Conservation (phyloP, 2,329 filamentous ascomycete genomes). For the Allantophomopsis lycopodina region DNA sequence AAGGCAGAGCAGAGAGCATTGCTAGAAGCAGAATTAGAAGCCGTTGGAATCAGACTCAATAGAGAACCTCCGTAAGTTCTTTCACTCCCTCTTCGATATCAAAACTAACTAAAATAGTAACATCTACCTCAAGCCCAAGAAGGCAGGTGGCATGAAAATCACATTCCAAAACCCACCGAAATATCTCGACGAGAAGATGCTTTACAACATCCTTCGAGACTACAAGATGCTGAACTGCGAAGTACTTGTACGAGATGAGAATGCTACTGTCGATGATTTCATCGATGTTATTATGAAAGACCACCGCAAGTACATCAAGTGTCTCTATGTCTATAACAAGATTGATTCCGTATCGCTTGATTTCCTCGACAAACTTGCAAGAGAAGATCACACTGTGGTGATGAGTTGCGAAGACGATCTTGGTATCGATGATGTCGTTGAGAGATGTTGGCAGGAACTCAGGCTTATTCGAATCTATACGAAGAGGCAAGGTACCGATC, state of each 20-base stretch:
- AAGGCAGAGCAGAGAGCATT: constrained; percentile 82
- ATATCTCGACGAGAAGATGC: constrained; percentile 89
- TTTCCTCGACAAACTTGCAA: constrained; percentile 81
- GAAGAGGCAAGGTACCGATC: constrained; percentile 86
- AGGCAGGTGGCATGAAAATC: constrained; percentile 97
- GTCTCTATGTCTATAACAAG: constrained; percentile 99
- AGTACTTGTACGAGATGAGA: constrained; percentile 86
- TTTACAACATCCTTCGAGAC: constrained; percentile 93
- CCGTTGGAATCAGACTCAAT: constrained; percentile 89
- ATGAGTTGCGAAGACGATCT: constrained; percentile 97
- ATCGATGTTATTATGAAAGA: constrained; percentile 99
- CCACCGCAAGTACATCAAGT: constrained; percentile 89
- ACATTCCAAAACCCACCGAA: constrained; percentile 87
- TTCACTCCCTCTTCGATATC: too few relatives aligned
- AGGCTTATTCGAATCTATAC: constrained; percentile 87
- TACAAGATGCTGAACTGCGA: constrained; percentile 99
- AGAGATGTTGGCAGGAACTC: constrained; percentile 89
- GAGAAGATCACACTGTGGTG: constrained; percentile 86
- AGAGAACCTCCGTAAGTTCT: constrained; percentile 66
- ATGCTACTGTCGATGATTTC: constrained; percentile 92
- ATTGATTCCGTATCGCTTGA: constrained; percentile 91
- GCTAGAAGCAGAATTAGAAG: constrained; percentile 83
- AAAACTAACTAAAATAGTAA: constrained; percentile 41
- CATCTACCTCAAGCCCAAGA: constrained; percentile 93
- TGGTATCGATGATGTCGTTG: constrained; percentile 85